Conservation (phyloP, 805 yeast species). For the Nakazawaea siamensis region DNA sequence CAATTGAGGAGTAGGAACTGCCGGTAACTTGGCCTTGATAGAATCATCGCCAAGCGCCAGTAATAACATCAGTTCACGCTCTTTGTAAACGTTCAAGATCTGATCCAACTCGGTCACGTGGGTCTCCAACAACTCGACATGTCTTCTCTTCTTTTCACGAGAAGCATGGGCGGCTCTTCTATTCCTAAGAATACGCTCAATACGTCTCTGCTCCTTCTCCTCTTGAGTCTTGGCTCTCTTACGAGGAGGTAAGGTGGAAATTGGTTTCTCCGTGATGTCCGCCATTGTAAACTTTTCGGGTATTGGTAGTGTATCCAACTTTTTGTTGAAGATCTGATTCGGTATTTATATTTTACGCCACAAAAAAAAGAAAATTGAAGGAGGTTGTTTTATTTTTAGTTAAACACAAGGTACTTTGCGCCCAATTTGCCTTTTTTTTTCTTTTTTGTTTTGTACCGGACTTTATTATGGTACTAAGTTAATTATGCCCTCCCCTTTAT, state of each 20-base stretch:
- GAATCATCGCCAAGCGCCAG: constrained; percentile 10
- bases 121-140: constrained; percentile 76
- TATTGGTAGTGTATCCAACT: too few species aligned
- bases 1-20: constrained; percentile 13
- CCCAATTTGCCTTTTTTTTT: too few species aligned
- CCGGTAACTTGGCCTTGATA: not conserved
- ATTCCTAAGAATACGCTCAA: constrained; percentile 87
- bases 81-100: constrained; percentile 11
- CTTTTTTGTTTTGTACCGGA: too few species aligned
- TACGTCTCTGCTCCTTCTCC: constrained; percentile 93
- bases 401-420: too few species aligned
- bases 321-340: too few species aligned
- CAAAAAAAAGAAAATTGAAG: too few species aligned
- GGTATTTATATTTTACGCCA: too few species aligned
- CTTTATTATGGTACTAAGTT: too few species aligned
- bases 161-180: constrained; percentile 97
- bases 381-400: too few species aligned
- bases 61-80: constrained; percentile 14
- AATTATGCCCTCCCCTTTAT: too few species aligned
- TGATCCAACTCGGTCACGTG: constrained; percentile 37
- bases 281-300: not conserved
- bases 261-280: not conserved
- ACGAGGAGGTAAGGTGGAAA: constrained; percentile 70
- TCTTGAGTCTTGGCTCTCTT: constrained; percentile 95
- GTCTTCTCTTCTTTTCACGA: constrained; percentile 90